Evolutionary conservation across 352 stramenopile genomes (phyloP).

Genomic region (Pythium coloratum): DNA sequence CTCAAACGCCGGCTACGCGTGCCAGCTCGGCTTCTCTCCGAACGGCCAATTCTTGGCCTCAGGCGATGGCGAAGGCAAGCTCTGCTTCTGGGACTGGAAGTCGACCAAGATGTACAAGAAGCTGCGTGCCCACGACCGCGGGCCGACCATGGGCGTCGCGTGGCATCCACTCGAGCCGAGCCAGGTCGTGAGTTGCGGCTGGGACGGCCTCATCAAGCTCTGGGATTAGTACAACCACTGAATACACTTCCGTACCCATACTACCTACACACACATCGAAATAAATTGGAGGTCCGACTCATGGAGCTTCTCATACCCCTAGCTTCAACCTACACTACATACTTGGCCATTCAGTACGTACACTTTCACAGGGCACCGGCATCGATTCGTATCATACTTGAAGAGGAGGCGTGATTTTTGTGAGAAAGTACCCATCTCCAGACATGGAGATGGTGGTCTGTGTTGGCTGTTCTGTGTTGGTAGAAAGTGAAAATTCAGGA

Average conservation of each 20-base stretch:
- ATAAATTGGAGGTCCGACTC: neutral
- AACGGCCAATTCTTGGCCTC: constrained; percentile 95
- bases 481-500: neutral
- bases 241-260: neutral
- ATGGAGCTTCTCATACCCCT: neutral
- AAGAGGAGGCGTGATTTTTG: neutral
- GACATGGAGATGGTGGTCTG: neutral
- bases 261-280: neutral
- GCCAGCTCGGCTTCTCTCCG: constrained; percentile 94
- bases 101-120: constrained; percentile 91
- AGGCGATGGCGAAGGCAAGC: constrained; percentile 95
- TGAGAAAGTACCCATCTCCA: neutral
- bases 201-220: constrained; percentile 99
- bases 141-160: constrained; percentile 92
- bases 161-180: constrained; percentile 99
- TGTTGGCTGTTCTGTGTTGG: constrained; percentile 6
- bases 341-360: neutral
- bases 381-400: too few species aligned
- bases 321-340: neutral
- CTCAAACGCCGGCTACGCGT: constrained; percentile 95
- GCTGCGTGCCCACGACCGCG: constrained; percentile 90
- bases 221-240: constrained; percentile 90
- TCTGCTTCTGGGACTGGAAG: constrained; percentile 99
- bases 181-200: constrained; percentile 96
- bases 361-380: too few species aligned